These are phyloP conservation scores for Sclerotinia subarctica DNA, from an alignment of 2,329 filamentous ascomycete species.

Conservation along the genomic window DNA sequence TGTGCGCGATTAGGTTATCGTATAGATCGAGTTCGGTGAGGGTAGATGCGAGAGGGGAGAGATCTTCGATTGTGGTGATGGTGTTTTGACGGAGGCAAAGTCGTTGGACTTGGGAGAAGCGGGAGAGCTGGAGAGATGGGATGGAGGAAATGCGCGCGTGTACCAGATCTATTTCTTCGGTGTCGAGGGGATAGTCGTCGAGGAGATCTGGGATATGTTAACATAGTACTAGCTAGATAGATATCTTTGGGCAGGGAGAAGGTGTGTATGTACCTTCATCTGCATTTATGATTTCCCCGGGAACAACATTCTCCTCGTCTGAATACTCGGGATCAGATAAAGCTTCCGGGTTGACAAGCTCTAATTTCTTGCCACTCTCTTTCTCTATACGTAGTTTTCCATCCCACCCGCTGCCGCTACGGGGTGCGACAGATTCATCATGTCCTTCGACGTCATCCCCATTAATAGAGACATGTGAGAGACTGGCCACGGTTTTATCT, in stretches of 20 bases:
- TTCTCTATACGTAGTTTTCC: constrained; percentile 71
- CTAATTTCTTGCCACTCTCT: constrained; percentile 51
- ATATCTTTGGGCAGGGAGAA: not conserved
- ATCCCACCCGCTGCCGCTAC: constrained; percentile 74
- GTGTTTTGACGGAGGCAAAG: constrained; percentile 91
- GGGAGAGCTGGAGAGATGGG: constrained; percentile 71
- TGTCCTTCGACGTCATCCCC: constrained; percentile 30
- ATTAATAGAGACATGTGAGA: constrained; percentile 33
- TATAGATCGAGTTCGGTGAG: constrained; percentile 89
- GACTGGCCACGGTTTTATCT: constrained; percentile 27
- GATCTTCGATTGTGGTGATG: constrained; percentile 76
- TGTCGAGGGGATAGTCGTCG: constrained; percentile 57
- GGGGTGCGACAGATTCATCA: constrained; percentile 30
- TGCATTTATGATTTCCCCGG: constrained; percentile 71
- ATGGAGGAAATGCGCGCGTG: constrained; percentile 82
- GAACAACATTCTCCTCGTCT: constrained; percentile 65
- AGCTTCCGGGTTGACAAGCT: constrained; percentile 74
- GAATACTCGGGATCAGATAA: constrained; percentile 84
- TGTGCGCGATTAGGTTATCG: constrained; percentile 88
- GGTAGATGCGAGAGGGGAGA: constrained; percentile 61
- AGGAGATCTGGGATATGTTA: constrained; percentile 50
- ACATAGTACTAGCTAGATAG: not conserved
- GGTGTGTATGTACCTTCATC: constrained; percentile 67
- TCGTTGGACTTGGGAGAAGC: constrained; percentile 72
- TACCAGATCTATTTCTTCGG: constrained; percentile 82